Evolutionary conservation across 2,329 filamentous ascomycete species (phyloP), one percentile per base, ranked within the genome.

Genomic region (Neophaeococcomyces mojaviensis): DNA sequence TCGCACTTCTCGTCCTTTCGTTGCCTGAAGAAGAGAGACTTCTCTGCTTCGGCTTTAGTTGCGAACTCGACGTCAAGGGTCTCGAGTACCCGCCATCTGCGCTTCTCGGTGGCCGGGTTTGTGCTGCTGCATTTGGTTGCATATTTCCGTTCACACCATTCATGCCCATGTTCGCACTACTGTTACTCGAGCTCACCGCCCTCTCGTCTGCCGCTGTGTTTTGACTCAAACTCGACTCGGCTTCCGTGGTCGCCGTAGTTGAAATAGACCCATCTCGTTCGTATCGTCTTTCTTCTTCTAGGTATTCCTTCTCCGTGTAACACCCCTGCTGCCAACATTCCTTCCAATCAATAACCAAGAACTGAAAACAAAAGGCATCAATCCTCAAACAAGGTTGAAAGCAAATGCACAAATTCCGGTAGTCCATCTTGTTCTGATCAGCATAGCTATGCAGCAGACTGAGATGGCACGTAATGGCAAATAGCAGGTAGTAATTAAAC

Each of bases 371-470:
- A 64, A 90, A 94, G 1, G 83, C 83, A 59, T 97, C 90, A 49
- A 97, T 92, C 68, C 90, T 94, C 78, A 97, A 88, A 65, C 88
- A 94, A 3, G 90, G 90, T 65, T 95, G 88, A 66, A 96, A 96
- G 69, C 90, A 97, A 57, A 96, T 94, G 68, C 88, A 94, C 19
- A 97, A 72, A 55, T 96, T 96, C 61, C 87, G 82, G 62, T 90
- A 95, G 62, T 94, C 88, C 90, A 97, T 97, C 71, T 94, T 95
- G 76, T 96, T 97, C 71, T 90, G 89, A 54, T 94, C 87, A 19
- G 88, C 85, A 64, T 94, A 90, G 1, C 87, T 88, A 56, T 95
- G 81, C 8, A 97, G 76, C 20, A 96, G 77, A 58, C 88, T 95
- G 39, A 97, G 81, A 59, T 97, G 90, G 66, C 90, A 96, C 28